These are phyloP conservation scores for Neurospora sp. DNA, from an alignment of 495 filamentous ascomycete genomes.

Conservation along the genomic window DNA sequence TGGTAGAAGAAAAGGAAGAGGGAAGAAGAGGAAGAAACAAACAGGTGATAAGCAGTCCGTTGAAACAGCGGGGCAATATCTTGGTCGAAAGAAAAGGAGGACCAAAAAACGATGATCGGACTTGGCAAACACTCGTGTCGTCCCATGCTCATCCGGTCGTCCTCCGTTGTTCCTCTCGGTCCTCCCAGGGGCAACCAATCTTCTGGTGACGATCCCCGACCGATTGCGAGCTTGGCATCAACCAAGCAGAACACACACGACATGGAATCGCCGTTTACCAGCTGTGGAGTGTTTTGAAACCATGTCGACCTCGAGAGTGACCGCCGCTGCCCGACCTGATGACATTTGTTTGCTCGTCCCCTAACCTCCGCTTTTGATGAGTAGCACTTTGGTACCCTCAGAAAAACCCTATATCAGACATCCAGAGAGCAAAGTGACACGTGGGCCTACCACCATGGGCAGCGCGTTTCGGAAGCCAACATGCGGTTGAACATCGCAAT, in stretches of 20 bases:
- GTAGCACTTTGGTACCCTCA: background rate
- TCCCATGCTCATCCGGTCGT: background rate
- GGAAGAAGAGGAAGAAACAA: background rate
- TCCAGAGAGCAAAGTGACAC: background rate
- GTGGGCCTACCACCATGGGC: background rate
- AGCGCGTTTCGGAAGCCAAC: background rate
- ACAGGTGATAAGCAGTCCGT: background rate
- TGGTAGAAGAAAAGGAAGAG: background rate
- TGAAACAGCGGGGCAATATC: slow-evolving; percentile 4
- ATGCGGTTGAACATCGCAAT: background rate
- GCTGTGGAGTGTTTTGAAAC: background rate
- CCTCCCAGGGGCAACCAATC: background rate
- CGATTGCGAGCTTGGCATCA: background rate
- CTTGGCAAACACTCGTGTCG: background rate
- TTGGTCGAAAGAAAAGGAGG: slow-evolving; percentile 5
- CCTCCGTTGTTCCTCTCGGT: background rate
- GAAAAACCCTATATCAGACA: background rate
- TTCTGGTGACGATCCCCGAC: background rate
- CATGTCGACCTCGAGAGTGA: background rate
- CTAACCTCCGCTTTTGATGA: background rate
- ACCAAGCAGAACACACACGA: background rate
- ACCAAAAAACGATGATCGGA: slow-evolving; percentile 1
- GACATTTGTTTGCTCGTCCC: background rate
- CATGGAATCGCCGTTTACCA: background rate
- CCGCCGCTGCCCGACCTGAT: background rate